Evolutionary conservation across 2,329 filamentous ascomycete species (phyloP).

Genomic region (Plenodomus tracheiphilus): DNA sequence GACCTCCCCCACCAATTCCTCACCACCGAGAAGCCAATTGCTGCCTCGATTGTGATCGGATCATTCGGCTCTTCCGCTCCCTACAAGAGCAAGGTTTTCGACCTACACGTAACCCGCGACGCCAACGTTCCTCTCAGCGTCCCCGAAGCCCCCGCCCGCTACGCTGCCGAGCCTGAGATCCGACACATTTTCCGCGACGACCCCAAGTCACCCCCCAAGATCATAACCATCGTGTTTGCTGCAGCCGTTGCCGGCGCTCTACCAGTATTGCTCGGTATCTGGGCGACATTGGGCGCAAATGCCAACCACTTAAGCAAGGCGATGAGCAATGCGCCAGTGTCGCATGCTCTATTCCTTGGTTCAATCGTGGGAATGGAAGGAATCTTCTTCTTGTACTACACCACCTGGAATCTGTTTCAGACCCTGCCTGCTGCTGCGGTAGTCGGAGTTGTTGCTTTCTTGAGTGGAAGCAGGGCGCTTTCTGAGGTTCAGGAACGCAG

Average conservation of each 20-base stretch:
- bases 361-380: conserved; percentile 86
- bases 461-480: conserved; percentile 87
- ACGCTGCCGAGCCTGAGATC: conserved; percentile 82
- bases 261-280: conserved; percentile 72
- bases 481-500: conserved; percentile 90
- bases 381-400: conserved; percentile 95
- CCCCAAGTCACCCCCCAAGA: conserved; percentile 75
- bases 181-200: conserved; percentile 86
- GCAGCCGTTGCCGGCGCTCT: conserved; percentile 73
- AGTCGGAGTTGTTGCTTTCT: conserved; percentile 71
- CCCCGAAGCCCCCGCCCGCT: conserved; percentile 73
- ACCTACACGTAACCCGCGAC: conserved; percentile 69
- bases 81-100: conserved; percentile 72
- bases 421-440: conserved; percentile 72
- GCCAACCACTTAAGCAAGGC: conserved; percentile 76
- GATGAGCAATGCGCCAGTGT: conserved; percentile 72
- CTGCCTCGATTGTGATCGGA: conserved; percentile 80
- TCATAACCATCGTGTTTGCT: conserved; percentile 79
- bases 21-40: conserved; percentile 66
- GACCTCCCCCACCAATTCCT: conserved; percentile 87
- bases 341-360: conserved; percentile 82
- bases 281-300: conserved; percentile 82
- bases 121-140: conserved; percentile 61
- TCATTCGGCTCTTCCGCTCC: conserved; percentile 78
- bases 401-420: conserved; percentile 88